Evolutionary conservation across 179 eudicot species (phyloP).

Genomic region (Vitellaria paradoxa): DNA sequence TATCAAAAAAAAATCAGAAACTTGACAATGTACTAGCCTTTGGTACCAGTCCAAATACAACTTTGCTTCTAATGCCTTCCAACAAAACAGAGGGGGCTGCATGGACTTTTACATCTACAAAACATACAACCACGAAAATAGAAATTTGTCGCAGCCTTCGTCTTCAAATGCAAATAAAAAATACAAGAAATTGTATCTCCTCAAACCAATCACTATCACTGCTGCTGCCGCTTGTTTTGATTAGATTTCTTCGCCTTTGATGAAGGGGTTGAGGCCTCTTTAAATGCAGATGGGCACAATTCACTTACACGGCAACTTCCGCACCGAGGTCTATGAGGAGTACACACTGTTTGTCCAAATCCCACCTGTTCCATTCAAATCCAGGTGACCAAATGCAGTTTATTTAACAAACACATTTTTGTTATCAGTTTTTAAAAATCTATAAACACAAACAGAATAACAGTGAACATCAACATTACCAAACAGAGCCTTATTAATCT

Average conservation of each 20-base stretch:
- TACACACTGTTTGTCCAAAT: constrained; percentile 87
- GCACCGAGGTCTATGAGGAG: constrained; percentile 74
- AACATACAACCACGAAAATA: too few relatives aligned
- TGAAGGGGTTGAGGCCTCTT: constrained; percentile 54
- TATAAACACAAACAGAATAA: too few relatives aligned
- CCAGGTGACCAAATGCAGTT: not conserved
- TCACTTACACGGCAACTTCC: constrained; percentile 49
- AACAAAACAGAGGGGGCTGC: not conserved
- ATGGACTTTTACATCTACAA: too few relatives aligned
- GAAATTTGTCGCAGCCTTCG: not conserved
- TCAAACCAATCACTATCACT: not conserved
- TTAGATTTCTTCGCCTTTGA: constrained; percentile 49
- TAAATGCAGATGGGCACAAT: constrained; percentile 86
- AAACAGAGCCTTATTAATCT: too few relatives aligned
- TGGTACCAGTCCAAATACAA: not conserved
- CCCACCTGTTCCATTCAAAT: constrained; percentile 57
- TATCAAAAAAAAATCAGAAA: not conserved
- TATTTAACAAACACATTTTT: too few relatives aligned
- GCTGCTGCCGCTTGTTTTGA: constrained; percentile 11
- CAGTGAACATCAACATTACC: too few relatives aligned
- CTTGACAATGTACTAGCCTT: not conserved
- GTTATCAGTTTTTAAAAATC: too few relatives aligned
- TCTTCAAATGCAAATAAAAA: not conserved
- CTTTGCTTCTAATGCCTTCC: not conserved
- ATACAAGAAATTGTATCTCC: too few relatives aligned